phyloP scores from a whole-genome alignment of 1,139 yeast species.

The Keqinozyma sinolaborantium region DNA sequence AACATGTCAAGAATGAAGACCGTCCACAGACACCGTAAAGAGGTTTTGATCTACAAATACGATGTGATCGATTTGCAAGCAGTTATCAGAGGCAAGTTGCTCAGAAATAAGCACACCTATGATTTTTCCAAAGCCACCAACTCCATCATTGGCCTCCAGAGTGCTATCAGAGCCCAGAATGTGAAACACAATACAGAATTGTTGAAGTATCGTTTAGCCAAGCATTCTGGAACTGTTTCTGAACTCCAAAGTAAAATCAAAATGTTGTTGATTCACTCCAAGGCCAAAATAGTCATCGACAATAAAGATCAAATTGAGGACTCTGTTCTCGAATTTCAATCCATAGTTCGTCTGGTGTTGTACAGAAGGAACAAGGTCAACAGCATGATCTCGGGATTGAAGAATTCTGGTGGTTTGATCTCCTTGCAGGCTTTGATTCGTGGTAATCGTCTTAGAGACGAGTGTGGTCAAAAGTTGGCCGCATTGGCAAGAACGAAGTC shows the following conservation, averaged over 20 bases:
- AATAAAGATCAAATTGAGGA: conserved; percentile 22
- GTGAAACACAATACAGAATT: conserved; percentile 12
- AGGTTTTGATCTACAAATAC: conserved; percentile 20
- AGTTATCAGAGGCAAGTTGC: conserved; percentile 24
- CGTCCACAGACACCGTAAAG: conserved; percentile 38
- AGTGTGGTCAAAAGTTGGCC: conserved; percentile 15
- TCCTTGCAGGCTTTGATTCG: conserved; percentile 34
- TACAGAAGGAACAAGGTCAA: conserved; percentile 18
- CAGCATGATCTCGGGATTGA: conserved; percentile 8
- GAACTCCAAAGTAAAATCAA: conserved; percentile 29
- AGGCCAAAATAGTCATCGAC: conserved; percentile 19
- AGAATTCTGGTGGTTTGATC: conserved; percentile 15
- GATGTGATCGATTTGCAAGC: conserved; percentile 38
- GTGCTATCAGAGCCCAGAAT: conserved; percentile 23
- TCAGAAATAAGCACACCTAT: conserved; percentile 10
- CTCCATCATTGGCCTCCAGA: conserved; percentile 19
- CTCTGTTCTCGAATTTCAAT: conserved; percentile 26
- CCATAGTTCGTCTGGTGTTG: conserved; percentile 28
- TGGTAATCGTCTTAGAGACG: conserved; percentile 22
- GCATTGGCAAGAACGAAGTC: conserved; percentile 11
- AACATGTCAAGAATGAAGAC: conserved; percentile 29
- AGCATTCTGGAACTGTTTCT: conserved; percentile 8
- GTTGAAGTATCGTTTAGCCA: conserved; percentile 8
- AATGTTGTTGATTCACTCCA: conserved; percentile 19
- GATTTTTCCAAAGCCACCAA: conserved; percentile 10